phyloP scores from a whole-genome alignment of 176 grass and related monocot genomes.

The Cenchrus americanus region DNA sequence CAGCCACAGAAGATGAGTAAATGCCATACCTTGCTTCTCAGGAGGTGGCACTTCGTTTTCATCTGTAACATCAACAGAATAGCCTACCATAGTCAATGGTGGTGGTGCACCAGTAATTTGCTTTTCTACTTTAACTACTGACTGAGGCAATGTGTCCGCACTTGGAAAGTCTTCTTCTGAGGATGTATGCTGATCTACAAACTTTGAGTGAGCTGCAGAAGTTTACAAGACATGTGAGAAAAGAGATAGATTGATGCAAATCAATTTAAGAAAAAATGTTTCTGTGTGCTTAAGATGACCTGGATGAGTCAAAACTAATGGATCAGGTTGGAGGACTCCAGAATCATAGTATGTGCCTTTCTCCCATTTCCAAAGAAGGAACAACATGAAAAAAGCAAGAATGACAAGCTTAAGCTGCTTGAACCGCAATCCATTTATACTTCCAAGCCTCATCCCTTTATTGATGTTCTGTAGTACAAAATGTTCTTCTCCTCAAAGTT shows the following conservation, averaged over 20 bases:
- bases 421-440: conserved; percentile 78
- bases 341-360: conserved; percentile 53
- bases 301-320: conserved; percentile 63
- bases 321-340: conserved; percentile 56
- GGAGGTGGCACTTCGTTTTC: conserved; percentile 18
- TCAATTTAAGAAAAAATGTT: conserved; percentile 9
- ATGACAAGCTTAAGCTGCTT: conserved; percentile 77
- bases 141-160: conserved; percentile 40
- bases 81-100: conserved; percentile 25
- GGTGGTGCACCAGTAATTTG: conserved; percentile 45
- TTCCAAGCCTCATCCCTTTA: conserved; percentile 80
- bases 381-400: conserved; percentile 64
- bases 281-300: conserved; percentile 51
- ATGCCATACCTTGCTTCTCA: conserved; percentile 71
- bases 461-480: conserved; percentile 7
- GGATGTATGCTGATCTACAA: conserved; percentile 64
- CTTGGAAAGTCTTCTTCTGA: conserved; percentile 78
- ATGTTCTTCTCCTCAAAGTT: background rate
- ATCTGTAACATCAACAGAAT: conserved; percentile 38
- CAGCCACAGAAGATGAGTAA: conserved; percentile 21
- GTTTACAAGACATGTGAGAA: conserved; percentile 39
- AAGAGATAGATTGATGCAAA: conserved; percentile 24
- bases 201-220: conserved; percentile 49
- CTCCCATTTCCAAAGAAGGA: conserved; percentile 97
- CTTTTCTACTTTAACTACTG: conserved; percentile 51